These are phyloP conservation scores for Coemansia nantahalensis DNA, from an alignment of 192 early-diverging fungal species.

Conservation along the genomic window DNA sequence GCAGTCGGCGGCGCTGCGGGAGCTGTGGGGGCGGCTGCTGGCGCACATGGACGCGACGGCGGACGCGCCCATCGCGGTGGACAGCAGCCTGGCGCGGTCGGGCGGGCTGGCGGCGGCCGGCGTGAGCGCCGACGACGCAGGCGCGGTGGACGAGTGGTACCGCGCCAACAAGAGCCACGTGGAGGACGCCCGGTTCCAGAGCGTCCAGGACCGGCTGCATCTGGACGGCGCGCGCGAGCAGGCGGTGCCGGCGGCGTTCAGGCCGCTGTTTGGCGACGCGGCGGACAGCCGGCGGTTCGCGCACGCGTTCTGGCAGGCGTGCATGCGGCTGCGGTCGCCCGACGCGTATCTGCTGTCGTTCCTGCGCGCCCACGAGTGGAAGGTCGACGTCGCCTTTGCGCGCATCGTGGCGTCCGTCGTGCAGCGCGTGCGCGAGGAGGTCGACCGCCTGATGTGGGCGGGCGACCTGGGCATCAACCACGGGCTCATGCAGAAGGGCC, in stretches of 20 bases:
- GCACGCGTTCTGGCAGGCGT: slow-evolving; percentile 40
- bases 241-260: slow-evolving; percentile 16
- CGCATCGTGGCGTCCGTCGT: slow-evolving; percentile 62
- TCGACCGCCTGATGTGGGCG: slow-evolving; percentile 55
- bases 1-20: slow-evolving; percentile 32
- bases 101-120: not conserved
- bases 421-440: slow-evolving; percentile 66
- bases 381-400: slow-evolving; percentile 62
- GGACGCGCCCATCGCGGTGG: slow-evolving; percentile 28
- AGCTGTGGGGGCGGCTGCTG: slow-evolving; percentile 32
- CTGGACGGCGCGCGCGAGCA: slow-evolving; percentile 22
- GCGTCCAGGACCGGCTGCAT: slow-evolving; percentile 32
- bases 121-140: not conserved
- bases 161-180: slow-evolving; percentile 12
- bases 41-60: slow-evolving; percentile 20
- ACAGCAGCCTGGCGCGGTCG: slow-evolving; percentile 10
- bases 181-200: slow-evolving; percentile 17
- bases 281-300: slow-evolving; percentile 11
- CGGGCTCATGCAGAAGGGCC: slow-evolving; percentile 40
- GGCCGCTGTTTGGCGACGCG: slow-evolving; percentile 34
- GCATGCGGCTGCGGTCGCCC: slow-evolving; percentile 50
- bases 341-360: slow-evolving; percentile 71
- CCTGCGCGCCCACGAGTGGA: slow-evolving; percentile 77
- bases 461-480: slow-evolving; percentile 57
- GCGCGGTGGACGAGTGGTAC: slow-evolving; percentile 31